A percentile compares a stretch with the other conserved stretches of the same genome.
These are phyloP conservation scores for Albatrellus ellisii DNA, from an alignment of 768 basidiomycete genomes.

Conservation along the genomic window DNA sequence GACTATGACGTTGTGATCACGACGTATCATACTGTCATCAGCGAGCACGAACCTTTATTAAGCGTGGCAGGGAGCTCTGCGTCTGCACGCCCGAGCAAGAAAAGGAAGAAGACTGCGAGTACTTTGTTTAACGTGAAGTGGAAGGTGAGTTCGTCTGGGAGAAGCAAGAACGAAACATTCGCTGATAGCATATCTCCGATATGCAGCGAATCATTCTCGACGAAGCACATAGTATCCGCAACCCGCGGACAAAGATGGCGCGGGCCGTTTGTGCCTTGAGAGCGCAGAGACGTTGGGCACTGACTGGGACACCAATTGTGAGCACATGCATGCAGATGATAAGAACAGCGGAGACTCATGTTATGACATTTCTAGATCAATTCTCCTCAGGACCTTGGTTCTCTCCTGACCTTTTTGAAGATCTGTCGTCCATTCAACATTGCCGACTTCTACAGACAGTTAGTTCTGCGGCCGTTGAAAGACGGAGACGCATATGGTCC, in stretches of 20 bases:
- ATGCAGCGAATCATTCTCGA: conserved; percentile 66
- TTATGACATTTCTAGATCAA: conserved; percentile 42
- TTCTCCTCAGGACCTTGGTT: conserved; percentile 82
- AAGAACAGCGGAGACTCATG: too few species aligned
- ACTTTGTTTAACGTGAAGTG: conserved; percentile 60
- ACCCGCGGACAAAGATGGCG: conserved; percentile 78
- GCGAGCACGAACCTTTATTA: conserved; percentile 43
- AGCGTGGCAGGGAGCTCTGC: conserved; percentile 16
- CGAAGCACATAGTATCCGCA: conserved; percentile 82
- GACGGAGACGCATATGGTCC: conserved; percentile 53
- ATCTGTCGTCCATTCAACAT: conserved; percentile 82
- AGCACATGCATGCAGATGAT: conserved; percentile 18
- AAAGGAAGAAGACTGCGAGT: conserved; percentile 47
- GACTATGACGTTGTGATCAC: conserved; percentile 72
- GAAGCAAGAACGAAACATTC: too few species aligned
- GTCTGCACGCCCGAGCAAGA: conserved; percentile 29
- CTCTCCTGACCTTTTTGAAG: conserved; percentile 69
- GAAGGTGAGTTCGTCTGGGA: conserved; percentile 63
- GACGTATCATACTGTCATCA: conserved; percentile 62
- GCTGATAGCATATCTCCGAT: neutral
- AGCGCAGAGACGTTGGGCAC: conserved; percentile 67
- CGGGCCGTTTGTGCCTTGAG: conserved; percentile 46
- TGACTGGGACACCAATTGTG: conserved; percentile 85
- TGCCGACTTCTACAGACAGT: conserved; percentile 67
- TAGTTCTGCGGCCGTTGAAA: conserved; percentile 69